Evolutionary conservation across 257 asterid genomes (phyloP), one percentile per base, ranked within the genome.

Genomic region (Nicotiana undulata): DNA sequence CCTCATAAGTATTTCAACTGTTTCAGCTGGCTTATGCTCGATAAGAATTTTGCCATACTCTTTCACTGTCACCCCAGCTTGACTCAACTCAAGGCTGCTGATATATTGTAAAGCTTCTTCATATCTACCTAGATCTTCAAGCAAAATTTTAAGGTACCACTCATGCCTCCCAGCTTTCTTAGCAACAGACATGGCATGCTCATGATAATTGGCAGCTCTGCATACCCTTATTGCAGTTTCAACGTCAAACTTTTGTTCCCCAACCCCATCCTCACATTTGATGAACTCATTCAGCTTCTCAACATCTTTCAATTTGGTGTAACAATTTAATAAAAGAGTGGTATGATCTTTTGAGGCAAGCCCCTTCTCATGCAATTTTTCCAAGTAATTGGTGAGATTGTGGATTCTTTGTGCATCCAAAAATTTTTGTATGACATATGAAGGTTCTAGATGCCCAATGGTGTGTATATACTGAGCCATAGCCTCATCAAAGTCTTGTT

Each of bases 101-200:
- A 95, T 91, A 83, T 95, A 95, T 66, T 91, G 85, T 92, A 95
- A 86, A 56, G 99, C 99, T 85, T 95, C 99, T 32, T 92, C 99
- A 86, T 90, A 95, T 83, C 93, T 90, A 60, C 87, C 99, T 76
- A 95, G 87, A 88, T 93, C 99, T 92, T 95, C 99, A 75, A 95
- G 98, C 46, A 93, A 89, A 77, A 95, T 95, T 91, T 95, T 95
- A 91, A 95, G 88, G 86, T 95, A 95, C 93, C 93, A 89, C 83
- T 95, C 98, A 80, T 95, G 99, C 82, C 90, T 90, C 85, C 98
- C 99, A 80, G 99, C 89, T 89, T 91, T 95, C 88, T 92, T 93
- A 63, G 99, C 99, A 63, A 95, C 99, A 84, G 90, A 95, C 97
- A 95, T 93, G 15, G 99, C 99, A 86, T 95, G 99, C 87, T 95